phyloP scores from a whole-genome alignment of 1,284 basidiomycete species.

The Austroboletus novae-zelandiae region DNA sequence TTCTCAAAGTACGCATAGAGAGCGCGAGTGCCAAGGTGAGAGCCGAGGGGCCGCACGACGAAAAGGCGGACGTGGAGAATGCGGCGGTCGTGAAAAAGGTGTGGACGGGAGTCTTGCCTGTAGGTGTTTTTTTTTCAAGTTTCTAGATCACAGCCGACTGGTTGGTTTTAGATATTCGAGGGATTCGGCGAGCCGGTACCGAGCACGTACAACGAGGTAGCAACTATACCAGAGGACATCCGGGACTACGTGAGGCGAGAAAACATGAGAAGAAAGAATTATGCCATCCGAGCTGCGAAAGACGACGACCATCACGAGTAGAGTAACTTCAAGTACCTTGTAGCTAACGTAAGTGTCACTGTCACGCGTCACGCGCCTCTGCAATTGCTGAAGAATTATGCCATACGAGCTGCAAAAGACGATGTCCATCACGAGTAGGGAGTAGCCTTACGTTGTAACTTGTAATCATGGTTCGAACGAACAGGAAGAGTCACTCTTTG shows the following conservation, averaged over 20 bases:
- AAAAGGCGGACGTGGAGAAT: conserved; percentile 16
- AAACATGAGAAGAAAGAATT: conserved; percentile 24
- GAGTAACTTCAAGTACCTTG: too few species aligned
- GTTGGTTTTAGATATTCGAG: conserved; percentile 19
- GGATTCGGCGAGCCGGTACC: conserved; percentile 27
- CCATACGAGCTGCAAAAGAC: conserved; percentile 16
- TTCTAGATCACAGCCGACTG: neutral
- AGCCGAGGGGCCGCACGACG: conserved; percentile 25
- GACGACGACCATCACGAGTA: neutral
- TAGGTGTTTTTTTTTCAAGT: neutral
- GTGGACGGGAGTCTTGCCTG: conserved; percentile 28
- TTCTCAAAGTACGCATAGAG: conserved; percentile 24
- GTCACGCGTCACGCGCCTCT: too few species aligned
- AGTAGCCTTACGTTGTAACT: too few species aligned
- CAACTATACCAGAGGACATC: conserved; percentile 18
- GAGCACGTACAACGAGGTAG: conserved; percentile 18
- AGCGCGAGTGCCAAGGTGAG: conserved; percentile 26
- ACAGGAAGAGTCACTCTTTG: too few species aligned
- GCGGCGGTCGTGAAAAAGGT: conserved; percentile 13
- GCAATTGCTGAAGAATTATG: conserved; percentile 26
- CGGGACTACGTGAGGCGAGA: conserved; percentile 21
- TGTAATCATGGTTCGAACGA: too few species aligned
- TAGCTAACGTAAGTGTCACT: too few species aligned
- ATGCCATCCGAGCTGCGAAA: conserved; percentile 18
- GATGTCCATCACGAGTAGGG: too few species aligned